A percentile compares a stretch with the other conserved stretches of the same genome.
phyloP scores from a whole-genome alignment of 2,329 filamentous ascomycete species.

The Aspergillus pseudonomiae region DNA sequence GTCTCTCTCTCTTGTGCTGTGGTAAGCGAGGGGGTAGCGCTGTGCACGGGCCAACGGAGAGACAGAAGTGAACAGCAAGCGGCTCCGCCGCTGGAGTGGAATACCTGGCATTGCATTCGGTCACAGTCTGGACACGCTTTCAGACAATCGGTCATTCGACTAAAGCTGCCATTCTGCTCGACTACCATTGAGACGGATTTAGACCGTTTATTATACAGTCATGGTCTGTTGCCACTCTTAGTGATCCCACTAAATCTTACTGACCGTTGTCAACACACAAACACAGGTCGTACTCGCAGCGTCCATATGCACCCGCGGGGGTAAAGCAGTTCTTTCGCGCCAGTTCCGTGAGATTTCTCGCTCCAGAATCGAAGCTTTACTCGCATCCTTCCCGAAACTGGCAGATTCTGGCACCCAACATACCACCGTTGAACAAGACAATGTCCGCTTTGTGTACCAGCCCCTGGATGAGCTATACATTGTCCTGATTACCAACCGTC shows the following conservation, averaged over 20 bases:
- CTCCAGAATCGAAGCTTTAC: constrained; percentile 92
- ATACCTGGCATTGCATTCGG: constrained; percentile 20
- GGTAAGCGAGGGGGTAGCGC: constrained; percentile 43
- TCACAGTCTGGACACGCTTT: constrained; percentile 14
- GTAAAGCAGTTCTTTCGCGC: constrained; percentile 96
- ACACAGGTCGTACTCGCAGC: constrained; percentile 96
- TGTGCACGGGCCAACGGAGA: constrained; percentile 37
- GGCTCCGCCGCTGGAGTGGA: constrained; percentile 29
- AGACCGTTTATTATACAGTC: not conserved
- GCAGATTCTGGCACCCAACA: constrained; percentile 95
- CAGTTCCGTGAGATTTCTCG: constrained; percentile 98
- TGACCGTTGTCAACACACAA: constrained; percentile 27
- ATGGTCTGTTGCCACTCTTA: not conserved
- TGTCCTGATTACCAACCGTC: constrained; percentile 98
- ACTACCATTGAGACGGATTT: not conserved
- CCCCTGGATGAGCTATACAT: constrained; percentile 99
- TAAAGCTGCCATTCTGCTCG: not conserved
- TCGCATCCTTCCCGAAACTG: constrained; percentile 96
- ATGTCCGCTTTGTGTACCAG: constrained; percentile 99
- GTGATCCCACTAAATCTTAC: constrained; percentile 3
- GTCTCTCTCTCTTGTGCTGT: constrained; percentile 22
- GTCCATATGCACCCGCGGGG: constrained; percentile 97
- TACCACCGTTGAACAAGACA: constrained; percentile 98
- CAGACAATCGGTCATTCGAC: constrained; percentile 7
- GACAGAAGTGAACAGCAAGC: constrained; percentile 45